Conservation (phyloP, 2,329 filamentous ascomycete species). For the Hansfordia pulvinata region DNA sequence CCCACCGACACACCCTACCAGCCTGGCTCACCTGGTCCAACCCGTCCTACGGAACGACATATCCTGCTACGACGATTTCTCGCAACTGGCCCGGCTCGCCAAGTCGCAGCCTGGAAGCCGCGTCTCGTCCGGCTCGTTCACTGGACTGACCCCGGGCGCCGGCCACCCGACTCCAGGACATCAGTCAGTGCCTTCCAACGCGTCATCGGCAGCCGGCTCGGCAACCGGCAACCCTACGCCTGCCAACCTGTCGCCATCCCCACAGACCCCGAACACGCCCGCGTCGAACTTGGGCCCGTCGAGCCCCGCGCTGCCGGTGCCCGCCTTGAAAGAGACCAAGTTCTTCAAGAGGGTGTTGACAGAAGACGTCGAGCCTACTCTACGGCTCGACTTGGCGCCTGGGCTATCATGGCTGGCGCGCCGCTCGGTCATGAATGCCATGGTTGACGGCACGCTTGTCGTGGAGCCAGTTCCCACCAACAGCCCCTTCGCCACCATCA, state of each 20-base stretch:
- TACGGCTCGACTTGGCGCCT: constrained; percentile 79
- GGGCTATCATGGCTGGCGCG: constrained; percentile 89
- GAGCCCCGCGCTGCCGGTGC: constrained; percentile 24
- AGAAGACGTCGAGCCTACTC: constrained; percentile 89
- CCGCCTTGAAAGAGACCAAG: constrained; percentile 72
- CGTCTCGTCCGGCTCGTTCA: constrained; percentile 58
- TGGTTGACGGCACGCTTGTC: constrained; percentile 73
- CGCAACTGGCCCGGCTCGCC: constrained; percentile 57
- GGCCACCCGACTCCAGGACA: too few species aligned
- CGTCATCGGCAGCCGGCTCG: too few species aligned
- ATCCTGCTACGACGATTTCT: constrained; percentile 72
- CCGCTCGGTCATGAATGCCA: constrained; percentile 67
- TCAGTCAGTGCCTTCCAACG: constrained; percentile 39
- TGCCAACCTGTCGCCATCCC: constrained; percentile 31
- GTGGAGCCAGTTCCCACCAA: constrained; percentile 72
- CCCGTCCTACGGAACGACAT: constrained; percentile 76
- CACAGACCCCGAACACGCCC: constrained; percentile 44
- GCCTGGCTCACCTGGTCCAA: constrained; percentile 71
- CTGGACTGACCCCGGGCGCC: constrained; percentile 42
- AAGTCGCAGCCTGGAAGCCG: constrained; percentile 48
- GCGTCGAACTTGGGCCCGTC: constrained; percentile 35
- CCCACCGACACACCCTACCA: constrained; percentile 46
- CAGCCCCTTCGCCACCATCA: constrained; percentile 31
- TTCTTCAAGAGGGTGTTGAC: constrained; percentile 85
- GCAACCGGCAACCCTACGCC: constrained; percentile 41